Percentiles rank a stretch among this genome's conserved stretches.
Conservation (phyloP, 139 green algal genomes). For the Yamagishiella unicocca region DNA sequence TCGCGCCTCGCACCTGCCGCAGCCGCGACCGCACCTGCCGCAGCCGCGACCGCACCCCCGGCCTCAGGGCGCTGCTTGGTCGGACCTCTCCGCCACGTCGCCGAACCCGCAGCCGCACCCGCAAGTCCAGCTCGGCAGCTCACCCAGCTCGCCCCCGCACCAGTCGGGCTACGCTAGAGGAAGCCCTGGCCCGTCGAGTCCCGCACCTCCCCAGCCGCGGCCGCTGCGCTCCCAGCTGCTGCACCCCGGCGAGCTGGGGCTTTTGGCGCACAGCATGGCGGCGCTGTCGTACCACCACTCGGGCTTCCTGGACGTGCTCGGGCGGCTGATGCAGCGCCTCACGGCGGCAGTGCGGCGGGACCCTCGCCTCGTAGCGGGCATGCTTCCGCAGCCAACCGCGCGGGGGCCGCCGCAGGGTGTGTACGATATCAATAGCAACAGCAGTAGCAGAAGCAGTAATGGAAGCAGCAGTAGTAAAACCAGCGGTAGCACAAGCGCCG, state of each 20-base stretch:
- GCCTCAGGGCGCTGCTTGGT: no score
- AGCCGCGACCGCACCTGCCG: no score
- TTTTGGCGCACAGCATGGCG: constrained; percentile 27
- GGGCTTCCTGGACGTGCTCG: neutral
- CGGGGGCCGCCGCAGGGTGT: no score
- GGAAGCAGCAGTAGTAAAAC: no score
- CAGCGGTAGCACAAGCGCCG: no score
- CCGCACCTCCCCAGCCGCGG: neutral
- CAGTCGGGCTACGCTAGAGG: no score
- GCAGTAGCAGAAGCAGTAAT: neutral
- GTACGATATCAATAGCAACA: neutral
- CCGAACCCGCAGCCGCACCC: no score
- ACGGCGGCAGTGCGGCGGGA: neutral
- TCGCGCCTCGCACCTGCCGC: neutral
- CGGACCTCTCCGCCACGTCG: no score
- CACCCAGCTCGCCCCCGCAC: no score
- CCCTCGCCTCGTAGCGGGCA: neutral
- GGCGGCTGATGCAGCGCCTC: neutral
- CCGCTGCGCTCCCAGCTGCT: neutral
- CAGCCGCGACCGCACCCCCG: no score
- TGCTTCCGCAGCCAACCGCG: neutral
- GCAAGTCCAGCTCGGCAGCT: no score
- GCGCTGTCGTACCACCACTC: neutral
- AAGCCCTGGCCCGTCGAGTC: no score
- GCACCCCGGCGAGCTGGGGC: neutral